These are phyloP conservation scores for Erysimum pusillum DNA, from an alignment of 441 rosid species.

Conservation along the genomic window DNA sequence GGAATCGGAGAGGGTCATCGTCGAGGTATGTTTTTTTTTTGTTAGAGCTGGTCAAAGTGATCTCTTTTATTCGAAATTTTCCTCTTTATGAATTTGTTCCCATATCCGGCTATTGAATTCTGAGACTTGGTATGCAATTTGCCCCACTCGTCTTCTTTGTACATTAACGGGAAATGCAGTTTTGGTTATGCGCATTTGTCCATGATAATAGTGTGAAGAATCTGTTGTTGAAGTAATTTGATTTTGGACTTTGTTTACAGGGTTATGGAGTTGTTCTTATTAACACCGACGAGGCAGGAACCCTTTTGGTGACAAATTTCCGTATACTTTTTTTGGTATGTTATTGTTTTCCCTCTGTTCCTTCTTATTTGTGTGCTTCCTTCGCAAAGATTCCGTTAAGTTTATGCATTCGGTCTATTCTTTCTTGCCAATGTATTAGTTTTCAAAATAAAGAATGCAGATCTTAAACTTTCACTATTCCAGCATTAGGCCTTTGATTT, in stretches of 20 bases:
- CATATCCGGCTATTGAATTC: slow-evolving; percentile 1
- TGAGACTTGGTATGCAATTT: slow-evolving; percentile 20
- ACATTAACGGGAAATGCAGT: background rate
- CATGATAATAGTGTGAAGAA: background rate
- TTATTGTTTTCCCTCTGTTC: slow-evolving; percentile 27
- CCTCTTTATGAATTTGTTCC: background rate
- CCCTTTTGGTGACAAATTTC: slow-evolving; percentile 84
- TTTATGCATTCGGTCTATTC: slow-evolving; percentile 12
- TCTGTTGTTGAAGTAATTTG: background rate
- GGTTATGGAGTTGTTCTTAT: slow-evolving; percentile 86
- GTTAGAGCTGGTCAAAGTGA: background rate
- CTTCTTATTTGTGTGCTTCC: slow-evolving; percentile 18
- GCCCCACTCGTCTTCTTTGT: slow-evolving; percentile 4
- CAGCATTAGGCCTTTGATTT: background rate
- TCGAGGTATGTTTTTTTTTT: slow-evolving; percentile 60
- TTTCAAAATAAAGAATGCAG: background rate
- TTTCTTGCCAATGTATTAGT: slow-evolving; percentile 7
- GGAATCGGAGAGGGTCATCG: slow-evolving; percentile 70
- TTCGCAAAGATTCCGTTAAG: slow-evolving; percentile 1
- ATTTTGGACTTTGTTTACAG: slow-evolving; percentile 54
- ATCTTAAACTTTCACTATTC: slow-evolving; percentile 8
- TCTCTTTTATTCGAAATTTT: background rate
- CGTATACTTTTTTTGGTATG: slow-evolving; percentile 95
- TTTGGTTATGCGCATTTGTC: background rate
- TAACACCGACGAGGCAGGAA: slow-evolving; percentile 86